These are phyloP conservation scores for Tephrocybe sp. DNA, from an alignment of 768 basidiomycete species.

Conservation along the genomic window DNA sequence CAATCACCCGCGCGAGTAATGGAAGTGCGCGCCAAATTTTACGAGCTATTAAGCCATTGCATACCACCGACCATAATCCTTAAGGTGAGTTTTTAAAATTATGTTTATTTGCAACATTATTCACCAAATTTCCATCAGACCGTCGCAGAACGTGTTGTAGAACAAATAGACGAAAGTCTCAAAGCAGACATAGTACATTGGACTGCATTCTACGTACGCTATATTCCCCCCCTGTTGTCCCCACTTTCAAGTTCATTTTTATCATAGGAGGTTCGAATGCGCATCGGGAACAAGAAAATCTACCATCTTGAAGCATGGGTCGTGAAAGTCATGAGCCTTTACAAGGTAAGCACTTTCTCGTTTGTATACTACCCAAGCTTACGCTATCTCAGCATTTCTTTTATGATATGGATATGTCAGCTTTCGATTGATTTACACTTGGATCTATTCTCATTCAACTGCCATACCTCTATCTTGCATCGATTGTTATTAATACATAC, in stretches of 20 bases:
- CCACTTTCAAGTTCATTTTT: not conserved
- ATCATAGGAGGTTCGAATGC: conserved; percentile 88
- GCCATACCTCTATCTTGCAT: no score
- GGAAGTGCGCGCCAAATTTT: conserved; percentile 90
- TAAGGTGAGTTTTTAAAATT: conserved; percentile 56
- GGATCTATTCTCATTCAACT: no score
- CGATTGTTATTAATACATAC: no score
- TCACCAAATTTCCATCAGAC: conserved; percentile 50
- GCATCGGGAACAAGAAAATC: conserved; percentile 83
- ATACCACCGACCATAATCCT: conserved; percentile 91
- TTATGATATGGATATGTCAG: conserved; percentile 58
- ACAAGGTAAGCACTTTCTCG: conserved; percentile 56
- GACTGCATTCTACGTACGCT: conserved; percentile 91
- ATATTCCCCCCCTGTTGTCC: not conserved
- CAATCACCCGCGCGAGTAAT: conserved; percentile 88
- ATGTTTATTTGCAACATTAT: conserved; percentile 1
- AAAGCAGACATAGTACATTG: conserved; percentile 96
- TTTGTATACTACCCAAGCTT: not conserved
- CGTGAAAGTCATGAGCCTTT: conserved; percentile 90
- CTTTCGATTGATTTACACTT: conserved; percentile 47
- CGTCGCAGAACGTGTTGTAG: conserved; percentile 82
- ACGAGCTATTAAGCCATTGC: conserved; percentile 94
- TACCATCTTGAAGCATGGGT: conserved; percentile 98
- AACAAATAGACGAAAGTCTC: conserved; percentile 83
- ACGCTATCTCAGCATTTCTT: conserved; percentile 49